phyloP scores from a whole-genome alignment of 129 eudicot genomes.

The Tanacetum coccineum region DNA sequence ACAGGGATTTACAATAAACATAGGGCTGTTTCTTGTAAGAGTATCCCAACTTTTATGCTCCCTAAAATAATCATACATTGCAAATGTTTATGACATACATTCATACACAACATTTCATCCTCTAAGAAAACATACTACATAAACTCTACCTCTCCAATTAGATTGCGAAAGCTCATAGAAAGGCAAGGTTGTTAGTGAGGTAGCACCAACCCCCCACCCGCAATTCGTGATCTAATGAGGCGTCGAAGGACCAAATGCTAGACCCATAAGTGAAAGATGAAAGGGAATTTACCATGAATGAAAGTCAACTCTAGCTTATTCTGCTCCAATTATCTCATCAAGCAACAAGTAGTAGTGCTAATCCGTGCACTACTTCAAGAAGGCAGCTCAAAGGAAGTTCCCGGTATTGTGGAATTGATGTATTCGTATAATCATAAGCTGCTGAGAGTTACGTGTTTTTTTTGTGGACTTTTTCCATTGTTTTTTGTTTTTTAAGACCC shows the following conservation, averaged over 20 bases:
- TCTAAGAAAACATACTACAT: conserved; percentile 2
- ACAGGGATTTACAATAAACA: conserved; percentile 9
- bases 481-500: conserved; percentile 16
- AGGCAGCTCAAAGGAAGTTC: conserved; percentile 20
- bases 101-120: conserved; percentile 15
- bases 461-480: conserved; percentile 5
- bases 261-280: conserved; percentile 58
- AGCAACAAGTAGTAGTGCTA: conserved; percentile 8
- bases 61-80: conserved; percentile 30
- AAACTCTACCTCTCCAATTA: neutral
- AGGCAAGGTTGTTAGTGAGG: conserved; percentile 54
- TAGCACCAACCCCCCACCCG: conserved; percentile 53
- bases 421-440: neutral
- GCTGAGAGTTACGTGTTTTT: too few species aligned
- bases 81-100: too few species aligned
- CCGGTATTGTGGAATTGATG: conserved; percentile 17
- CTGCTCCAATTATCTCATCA: conserved; percentile 21
- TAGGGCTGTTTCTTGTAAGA: conserved; percentile 15
- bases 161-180: conserved; percentile 52
- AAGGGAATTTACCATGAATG: conserved; percentile 30
- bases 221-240: conserved; percentile 48
- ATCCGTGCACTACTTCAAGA: conserved; percentile 4
- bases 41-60: conserved; percentile 19
- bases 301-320: conserved; percentile 20
- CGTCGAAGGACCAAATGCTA: conserved; percentile 34